Evolutionary conservation across 2,329 filamentous ascomycete species (phyloP).

Genomic region (Phyllosticta citrichinensis): DNA sequence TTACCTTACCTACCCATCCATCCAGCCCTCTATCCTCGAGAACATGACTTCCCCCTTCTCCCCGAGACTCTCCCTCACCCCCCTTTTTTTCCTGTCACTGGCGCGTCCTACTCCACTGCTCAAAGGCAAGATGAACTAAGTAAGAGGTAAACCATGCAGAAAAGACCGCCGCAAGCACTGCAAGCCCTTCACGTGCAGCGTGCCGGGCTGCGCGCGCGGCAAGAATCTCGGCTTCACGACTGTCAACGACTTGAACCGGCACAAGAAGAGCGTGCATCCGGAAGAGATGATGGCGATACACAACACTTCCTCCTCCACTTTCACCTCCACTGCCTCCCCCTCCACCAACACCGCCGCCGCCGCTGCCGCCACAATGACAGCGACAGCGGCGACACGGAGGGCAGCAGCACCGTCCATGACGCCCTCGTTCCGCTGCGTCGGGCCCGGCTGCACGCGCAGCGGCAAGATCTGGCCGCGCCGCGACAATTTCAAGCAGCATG

Average conservation of each 20-base stretch:
- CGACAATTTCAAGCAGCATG: conserved; percentile 80
- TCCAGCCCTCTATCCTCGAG: background rate
- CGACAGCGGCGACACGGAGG: too few relatives aligned
- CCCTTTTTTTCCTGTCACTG: background rate
- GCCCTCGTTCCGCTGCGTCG: conserved; percentile 50
- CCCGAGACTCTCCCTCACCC: too few relatives aligned
- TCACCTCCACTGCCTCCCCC: too few relatives aligned
- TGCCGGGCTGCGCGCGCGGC: conserved; percentile 44
- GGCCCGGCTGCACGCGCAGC: conserved; percentile 46
- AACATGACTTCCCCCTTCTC: background rate
- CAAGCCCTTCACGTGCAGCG: conserved; percentile 55
- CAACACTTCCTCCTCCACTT: too few relatives aligned
- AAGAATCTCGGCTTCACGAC: conserved; percentile 61
- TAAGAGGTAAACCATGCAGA: conserved; percentile 33
- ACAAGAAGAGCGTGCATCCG: conserved; percentile 62
- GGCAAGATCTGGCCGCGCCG: conserved; percentile 67
- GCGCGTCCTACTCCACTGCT: too few relatives aligned
- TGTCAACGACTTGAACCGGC: conserved; percentile 69
- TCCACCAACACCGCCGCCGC: too few relatives aligned
- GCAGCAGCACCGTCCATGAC: conserved; percentile 16
- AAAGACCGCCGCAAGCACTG: conserved; percentile 65
- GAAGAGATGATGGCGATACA: conserved; percentile 19
- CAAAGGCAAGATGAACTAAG: too few relatives aligned
- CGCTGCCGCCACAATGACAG: too few relatives aligned
- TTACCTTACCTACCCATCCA: too few relatives aligned